Base-by-base conservation (phyloP, 1,139 yeast genomes). In the Suhomyces guaymorum region DNA sequence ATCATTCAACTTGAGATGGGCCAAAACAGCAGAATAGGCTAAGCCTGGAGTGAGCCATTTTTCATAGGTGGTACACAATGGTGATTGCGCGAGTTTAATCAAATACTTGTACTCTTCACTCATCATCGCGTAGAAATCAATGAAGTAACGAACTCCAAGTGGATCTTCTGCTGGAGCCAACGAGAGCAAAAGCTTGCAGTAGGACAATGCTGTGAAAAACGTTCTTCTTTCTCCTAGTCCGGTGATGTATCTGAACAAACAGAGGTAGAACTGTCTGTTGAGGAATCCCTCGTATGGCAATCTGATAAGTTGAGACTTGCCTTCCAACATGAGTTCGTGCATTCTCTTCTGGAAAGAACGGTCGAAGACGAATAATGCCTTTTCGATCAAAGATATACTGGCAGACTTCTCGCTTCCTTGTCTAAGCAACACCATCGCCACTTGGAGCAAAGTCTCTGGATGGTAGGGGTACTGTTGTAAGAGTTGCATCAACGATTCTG, bases 81-180 rank as follows among this genome's bases (percentile, higher is more conserved):
- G 73, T 4, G 85, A 75, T 19, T 73, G 53, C 0, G 71, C 70
- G 24, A 86, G 61, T 16, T 76, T 73, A 12, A 78, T 65, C 46
- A 88, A 55, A 56, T 78, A 88, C 36, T 74, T 66, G 50, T 71
- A 80, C 43, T 85, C 87, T 26, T 74, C 81, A 32, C 87, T 71
- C 62, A 80, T 66, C 7, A 86, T 64, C 5, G 92, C 82, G 53
- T 85, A 88, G 51, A 75, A 82, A 55, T 88, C 96, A 47, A 88
- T 80, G 57, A 87, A 84, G 50, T 82, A 81, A 44, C 95, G 71
- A 5, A 83, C 89, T 9, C 96, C 95, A 39, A 82, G 63, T 0
- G 96, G 96, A 63, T 88, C 97, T 32, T 82, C 87, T 1, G 80
- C 74, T 1, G 96, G 95, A 24, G 79, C 74, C 28, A 88, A 61